Conservation (phyloP, 2,329 filamentous ascomycete genomes). For the Paraconiothyrium sp. region DNA sequence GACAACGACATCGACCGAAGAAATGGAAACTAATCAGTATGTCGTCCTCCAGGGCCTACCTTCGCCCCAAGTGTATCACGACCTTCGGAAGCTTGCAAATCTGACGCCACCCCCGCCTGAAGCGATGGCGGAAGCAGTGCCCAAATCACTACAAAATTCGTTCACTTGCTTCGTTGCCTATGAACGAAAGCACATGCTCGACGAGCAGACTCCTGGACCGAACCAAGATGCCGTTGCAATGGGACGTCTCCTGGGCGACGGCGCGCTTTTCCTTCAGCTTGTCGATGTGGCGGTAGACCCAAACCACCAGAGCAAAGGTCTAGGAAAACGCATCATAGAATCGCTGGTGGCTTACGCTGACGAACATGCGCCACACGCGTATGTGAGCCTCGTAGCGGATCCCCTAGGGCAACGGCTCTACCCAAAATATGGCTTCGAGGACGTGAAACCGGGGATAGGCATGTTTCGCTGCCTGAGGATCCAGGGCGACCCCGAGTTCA, state of each 20-base stretch:
- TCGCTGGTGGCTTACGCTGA: slow-evolving; percentile 55
- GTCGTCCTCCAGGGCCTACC: slow-evolving; percentile 39
- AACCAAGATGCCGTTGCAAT: slow-evolving; percentile 54
- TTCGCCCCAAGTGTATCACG: slow-evolving; percentile 41
- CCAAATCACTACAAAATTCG: slow-evolving; percentile 37
- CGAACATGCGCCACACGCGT: slow-evolving; percentile 53
- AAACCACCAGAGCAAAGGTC: slow-evolving; percentile 58
- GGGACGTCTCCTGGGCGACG: slow-evolving; percentile 63
- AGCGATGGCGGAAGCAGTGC: slow-evolving; percentile 31
- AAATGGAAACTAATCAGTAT: slow-evolving; percentile 30
- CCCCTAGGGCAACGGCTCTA: slow-evolving; percentile 57
- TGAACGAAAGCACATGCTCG: slow-evolving; percentile 34
- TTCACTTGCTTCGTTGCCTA: slow-evolving; percentile 38
- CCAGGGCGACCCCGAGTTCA: slow-evolving; percentile 23
- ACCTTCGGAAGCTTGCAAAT: slow-evolving; percentile 38
- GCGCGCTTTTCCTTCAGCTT: slow-evolving; percentile 62
- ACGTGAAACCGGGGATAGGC: slow-evolving; percentile 43
- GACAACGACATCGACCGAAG: neutral
- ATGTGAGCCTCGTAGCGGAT: slow-evolving; percentile 60
- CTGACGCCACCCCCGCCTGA: slow-evolving; percentile 43
- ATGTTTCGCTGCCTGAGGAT: slow-evolving; percentile 39
- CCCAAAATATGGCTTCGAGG: slow-evolving; percentile 58
- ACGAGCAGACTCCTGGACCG: slow-evolving; percentile 28
- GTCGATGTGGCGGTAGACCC: slow-evolving; percentile 63
- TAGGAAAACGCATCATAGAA: slow-evolving; percentile 59